Base-by-base conservation (phyloP, 306 rosid species). In the Hippophae tibetana region DNA sequence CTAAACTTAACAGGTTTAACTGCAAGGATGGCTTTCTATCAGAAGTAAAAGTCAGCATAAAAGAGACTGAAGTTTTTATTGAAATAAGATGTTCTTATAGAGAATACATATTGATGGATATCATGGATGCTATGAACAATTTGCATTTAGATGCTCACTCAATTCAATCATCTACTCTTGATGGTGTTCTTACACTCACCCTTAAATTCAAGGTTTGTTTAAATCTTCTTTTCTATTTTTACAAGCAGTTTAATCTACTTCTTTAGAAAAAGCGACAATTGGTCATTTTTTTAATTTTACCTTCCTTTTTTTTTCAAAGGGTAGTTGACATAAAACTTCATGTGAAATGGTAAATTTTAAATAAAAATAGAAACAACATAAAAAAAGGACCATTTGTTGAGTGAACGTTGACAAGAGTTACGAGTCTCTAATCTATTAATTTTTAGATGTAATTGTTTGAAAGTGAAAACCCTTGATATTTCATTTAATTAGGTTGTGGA, bases 51-150 rank as follows among this genome's bases (percentile, higher is more conserved):
- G 89, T 89, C 12, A 66, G 77, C 52, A 67, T 75, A 70, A 77
- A 75, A 58, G 85, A 79, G 51, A 74, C 75, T 23, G 95, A 83
- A 71, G 89, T 81, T 75, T 38, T 79, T 64, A 71, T 89, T 52
- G 85, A 78, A 76, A 86, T 89, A 80, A 78, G 72, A 76, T 89
- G 97, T 60, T 84, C 84, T 63, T 86, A 89, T 55, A 76, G 90
- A 68, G 89, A 86, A 70, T 78, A 76, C 63, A 74, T 89, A 65
- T 74, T 86, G 79, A 73, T 79, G 41, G 92, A 89, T 59, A 65
- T 89, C 75, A 76, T 89, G 82, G 92, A 83, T 71, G 81, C 85
- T 56, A 69, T 83, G 42, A 81, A 80, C 65, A 65, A 72, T 73
- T 81, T 86, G 61, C 84, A 86, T 52, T 66, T 85, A 59, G 89